Conservation (phyloP, 345 rosid species). For the Clausena lansium region DNA sequence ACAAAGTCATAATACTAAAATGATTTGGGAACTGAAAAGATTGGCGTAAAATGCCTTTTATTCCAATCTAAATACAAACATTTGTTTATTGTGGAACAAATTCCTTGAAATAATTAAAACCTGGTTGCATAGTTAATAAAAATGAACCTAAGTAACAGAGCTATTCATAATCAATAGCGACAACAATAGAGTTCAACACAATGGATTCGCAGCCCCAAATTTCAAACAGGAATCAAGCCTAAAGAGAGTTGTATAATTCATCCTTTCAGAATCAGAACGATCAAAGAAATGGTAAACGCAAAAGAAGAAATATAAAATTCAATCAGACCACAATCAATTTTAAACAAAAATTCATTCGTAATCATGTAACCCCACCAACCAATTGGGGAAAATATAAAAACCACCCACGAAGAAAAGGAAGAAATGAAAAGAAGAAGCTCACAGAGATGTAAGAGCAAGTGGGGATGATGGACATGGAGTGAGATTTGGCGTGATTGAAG, state of each 20-base stretch:
- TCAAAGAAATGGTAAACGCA: not conserved
- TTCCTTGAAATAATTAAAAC: not conserved
- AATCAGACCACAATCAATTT: not conserved
- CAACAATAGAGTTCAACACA: too few species aligned
- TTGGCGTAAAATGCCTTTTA: too few species aligned
- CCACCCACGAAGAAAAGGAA: too few species aligned
- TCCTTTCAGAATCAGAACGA: not conserved
- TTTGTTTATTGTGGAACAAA: not conserved
- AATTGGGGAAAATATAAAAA: too few species aligned
- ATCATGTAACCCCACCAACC: not conserved
- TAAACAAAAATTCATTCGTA: not conserved
- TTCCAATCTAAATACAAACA: not conserved
- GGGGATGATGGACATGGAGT: slow-evolving; percentile 66
- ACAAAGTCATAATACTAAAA: too few species aligned
- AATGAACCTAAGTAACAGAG: not conserved
- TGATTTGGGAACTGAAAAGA: too few species aligned
- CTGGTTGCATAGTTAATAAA: not conserved
- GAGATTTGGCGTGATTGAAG: slow-evolving; percentile 63
- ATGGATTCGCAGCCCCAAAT: too few species aligned
- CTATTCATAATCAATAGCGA: not conserved
- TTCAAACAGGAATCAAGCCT: not conserved
- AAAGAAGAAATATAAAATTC: not conserved
- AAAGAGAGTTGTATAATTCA: not conserved
- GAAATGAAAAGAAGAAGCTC: slow-evolving; percentile 4
- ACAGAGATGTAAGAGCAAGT: slow-evolving; percentile 89